phyloP scores from a whole-genome alignment of 1,284 basidiomycete species.

The Anthracocystis setariae region DNA sequence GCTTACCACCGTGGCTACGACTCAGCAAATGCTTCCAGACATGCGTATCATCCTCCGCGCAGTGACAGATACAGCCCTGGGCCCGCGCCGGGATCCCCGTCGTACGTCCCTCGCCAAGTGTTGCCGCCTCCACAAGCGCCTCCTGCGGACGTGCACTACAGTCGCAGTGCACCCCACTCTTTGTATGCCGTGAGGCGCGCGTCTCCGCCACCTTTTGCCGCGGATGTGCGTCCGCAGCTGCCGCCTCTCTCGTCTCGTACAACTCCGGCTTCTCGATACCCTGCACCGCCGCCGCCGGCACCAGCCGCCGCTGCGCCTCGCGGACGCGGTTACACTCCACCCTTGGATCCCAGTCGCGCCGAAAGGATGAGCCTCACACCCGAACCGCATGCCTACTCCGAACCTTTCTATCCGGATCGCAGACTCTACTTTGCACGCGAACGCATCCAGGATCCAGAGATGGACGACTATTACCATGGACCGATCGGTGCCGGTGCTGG shows the following conservation, averaged over 20 bases:
- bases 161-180: conserved; percentile 29
- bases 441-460: conserved; percentile 45
- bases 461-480: conserved; percentile 48
- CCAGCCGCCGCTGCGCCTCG: conserved; percentile 7
- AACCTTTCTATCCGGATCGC: conserved; percentile 49
- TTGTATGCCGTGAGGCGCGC: conserved; percentile 18
- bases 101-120: conserved; percentile 30
- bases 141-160: conserved; percentile 25
- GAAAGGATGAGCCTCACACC: conserved; percentile 30
- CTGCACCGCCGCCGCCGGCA: conserved; percentile 9
- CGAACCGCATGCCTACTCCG: conserved; percentile 28
- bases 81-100: conserved; percentile 32
- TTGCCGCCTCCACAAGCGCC: conserved; percentile 11
- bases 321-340: conserved; percentile 34
- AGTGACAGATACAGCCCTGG: conserved; percentile 43
- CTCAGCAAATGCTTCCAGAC: conserved; percentile 13
- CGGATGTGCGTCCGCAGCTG: conserved; percentile 34
- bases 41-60: conserved; percentile 16
- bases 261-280: conserved; percentile 13
- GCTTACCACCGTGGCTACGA: conserved; percentile 30
- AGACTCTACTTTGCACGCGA: conserved; percentile 46
- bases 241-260: conserved; percentile 41
- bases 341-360: conserved; percentile 16
- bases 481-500: conserved; percentile 14
- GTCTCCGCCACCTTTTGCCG: conserved; percentile 32